Conservation (phyloP, 2,329 filamentous ascomycete genomes). For the Chrysosphaeria jannelii region DNA sequence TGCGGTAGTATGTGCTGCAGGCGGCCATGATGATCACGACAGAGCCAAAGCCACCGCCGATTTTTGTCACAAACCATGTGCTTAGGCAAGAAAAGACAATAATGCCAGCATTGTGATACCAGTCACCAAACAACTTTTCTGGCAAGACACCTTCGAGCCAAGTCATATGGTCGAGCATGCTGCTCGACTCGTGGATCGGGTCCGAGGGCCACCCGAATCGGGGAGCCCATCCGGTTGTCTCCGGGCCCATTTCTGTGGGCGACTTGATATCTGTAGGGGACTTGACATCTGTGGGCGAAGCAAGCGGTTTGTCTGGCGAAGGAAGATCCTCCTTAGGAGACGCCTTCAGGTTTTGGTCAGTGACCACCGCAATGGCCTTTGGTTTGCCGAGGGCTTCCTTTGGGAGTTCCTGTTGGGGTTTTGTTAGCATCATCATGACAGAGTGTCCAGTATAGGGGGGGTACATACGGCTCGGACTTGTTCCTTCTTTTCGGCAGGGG, state of each 20-base stretch:
- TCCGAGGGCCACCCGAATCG: slow-evolving; percentile 44
- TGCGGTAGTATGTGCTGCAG: slow-evolving; percentile 89
- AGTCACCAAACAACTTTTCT: slow-evolving; percentile 83
- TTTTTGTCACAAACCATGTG: slow-evolving; percentile 67
- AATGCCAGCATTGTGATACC: slow-evolving; percentile 92
- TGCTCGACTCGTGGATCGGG: slow-evolving; percentile 25
- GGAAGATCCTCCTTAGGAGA: slow-evolving; percentile 49
- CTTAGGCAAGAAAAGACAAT: slow-evolving; percentile 76
- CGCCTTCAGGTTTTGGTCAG: slow-evolving; percentile 48
- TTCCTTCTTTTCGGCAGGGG: slow-evolving; percentile 53
- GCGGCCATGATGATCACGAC: slow-evolving; percentile 74
- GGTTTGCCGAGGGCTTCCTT: slow-evolving; percentile 26
- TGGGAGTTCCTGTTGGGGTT: slow-evolving; percentile 22
- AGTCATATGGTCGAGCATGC: slow-evolving; percentile 62
- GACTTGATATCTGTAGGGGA: slow-evolving; percentile 17
- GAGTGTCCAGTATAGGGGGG: too few species aligned
- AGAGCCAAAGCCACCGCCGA: slow-evolving; percentile 83
- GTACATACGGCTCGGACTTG: slow-evolving; percentile 47
- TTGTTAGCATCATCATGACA: too few species aligned
- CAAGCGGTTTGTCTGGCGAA: slow-evolving; percentile 36
- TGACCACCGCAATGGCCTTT: slow-evolving; percentile 37
- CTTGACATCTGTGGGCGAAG: slow-evolving; percentile 7
- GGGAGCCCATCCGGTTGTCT: slow-evolving; percentile 59
- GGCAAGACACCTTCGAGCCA: slow-evolving; percentile 59
- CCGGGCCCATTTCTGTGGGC: slow-evolving; percentile 17